Conservation (phyloP, 768 basidiomycete genomes). For the Gautieria morchelliformis region DNA sequence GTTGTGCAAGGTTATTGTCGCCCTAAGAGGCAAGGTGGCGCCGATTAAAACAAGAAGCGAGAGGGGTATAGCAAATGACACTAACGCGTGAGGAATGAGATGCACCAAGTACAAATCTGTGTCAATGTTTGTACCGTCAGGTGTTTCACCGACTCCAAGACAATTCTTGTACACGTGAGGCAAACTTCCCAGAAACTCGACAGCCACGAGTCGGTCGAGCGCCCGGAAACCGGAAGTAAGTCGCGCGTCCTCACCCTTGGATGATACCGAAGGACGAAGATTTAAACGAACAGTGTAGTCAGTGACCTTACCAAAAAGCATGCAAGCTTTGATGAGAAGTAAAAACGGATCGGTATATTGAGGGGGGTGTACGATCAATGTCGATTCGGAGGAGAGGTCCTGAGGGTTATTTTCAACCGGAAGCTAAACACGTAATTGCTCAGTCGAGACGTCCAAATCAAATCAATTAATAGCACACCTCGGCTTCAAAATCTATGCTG, state of each 20-base stretch:
- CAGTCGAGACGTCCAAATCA: conserved; percentile 8
- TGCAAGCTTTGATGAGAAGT: conserved; percentile 71
- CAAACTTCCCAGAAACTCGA: conserved; percentile 60
- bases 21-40: conserved; percentile 33
- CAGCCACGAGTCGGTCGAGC: conserved; percentile 58
- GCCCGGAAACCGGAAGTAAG: conserved; percentile 40
- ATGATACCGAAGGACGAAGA: conserved; percentile 53
- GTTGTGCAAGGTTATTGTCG: conserved; percentile 80
- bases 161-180: conserved; percentile 54
- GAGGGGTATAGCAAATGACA: conserved; percentile 13
- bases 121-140: conserved; percentile 50
- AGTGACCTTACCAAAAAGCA: conserved; percentile 79
- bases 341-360: conserved; percentile 78
- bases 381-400: conserved; percentile 48
- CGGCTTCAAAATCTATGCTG: conserved; percentile 64
- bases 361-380: conserved; percentile 63
- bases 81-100: conserved; percentile 78
- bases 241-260: conserved; percentile 32
- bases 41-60: not conserved
- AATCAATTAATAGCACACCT: conserved; percentile 33
- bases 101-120: conserved; percentile 85
- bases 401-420: conserved; percentile 67
- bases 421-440: conserved; percentile 30
- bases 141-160: conserved; percentile 47
- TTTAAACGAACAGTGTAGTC: conserved; percentile 76